Base-by-base conservation (phyloP, 805 yeast genomes). In the Jamesozyma lodderae region DNA sequence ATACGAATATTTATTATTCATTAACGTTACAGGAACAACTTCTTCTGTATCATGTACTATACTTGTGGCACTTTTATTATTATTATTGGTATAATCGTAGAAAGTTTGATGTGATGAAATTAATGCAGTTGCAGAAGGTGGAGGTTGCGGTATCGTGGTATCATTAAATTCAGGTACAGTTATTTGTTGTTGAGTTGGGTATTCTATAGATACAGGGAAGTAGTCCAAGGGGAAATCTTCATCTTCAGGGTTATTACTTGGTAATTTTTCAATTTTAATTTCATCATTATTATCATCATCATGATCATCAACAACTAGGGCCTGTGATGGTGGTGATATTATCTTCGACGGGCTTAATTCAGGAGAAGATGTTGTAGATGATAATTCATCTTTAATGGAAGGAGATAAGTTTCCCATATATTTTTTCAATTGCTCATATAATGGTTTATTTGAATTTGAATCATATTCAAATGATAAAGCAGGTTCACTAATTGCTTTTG, bases 221-320 rank as follows among this genome's bases (percentile, higher is more conserved):
- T 77, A 79, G 47, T 80, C 87, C 39, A 81, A 57, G 3, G 88
- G 87, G 60, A 80, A 80, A 51, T 79, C 87, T 43, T 78, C 81
- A 35, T 74, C 79, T 22, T 68, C 67, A n/a, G 16, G 17, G 8
- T 32, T 14, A 23, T 26, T 26, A n/a, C n/a, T n/a, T n/a, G 24
- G 9, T 22, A 22, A 7, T 22, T 10, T 22, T 22, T 28, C 31
- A 16, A 14, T 28, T 25, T 25, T 14, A 25, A 5, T 25, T 11
- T 25, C 28, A 27, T 27, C 20, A 14, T 38, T 26, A 22, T 32
- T 21, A n/a, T n/a, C 27, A n/a, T 26, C 33, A 28, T 27, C 31
- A 9, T 17, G 17, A 28, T 40, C 45, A 22, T 41, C 39, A 6
- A 6, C 14, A n/a, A n/a, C n/a, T n/a, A n/a, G n/a, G n/a, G n/a